Evolutionary conservation across 164 flowering plant species (phyloP).

Genomic region (Protea cynaroides): DNA sequence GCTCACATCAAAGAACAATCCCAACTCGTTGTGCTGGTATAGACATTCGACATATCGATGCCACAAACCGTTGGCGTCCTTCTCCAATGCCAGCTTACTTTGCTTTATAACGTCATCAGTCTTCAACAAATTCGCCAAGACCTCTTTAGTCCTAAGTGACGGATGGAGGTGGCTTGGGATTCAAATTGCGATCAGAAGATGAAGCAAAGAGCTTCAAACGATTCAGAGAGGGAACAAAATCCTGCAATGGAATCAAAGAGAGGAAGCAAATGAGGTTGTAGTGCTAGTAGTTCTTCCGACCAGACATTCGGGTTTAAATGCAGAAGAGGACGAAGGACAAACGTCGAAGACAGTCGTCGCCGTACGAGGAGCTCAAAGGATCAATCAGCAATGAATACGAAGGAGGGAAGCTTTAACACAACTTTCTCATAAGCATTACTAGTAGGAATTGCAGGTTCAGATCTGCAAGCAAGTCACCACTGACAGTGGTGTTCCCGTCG

Average conservation of each 20-base stretch:
- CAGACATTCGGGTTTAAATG: constrained; percentile 25
- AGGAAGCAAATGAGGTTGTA: background rate
- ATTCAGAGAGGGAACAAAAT: too few relatives aligned
- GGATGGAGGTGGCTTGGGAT: constrained; percentile 16
- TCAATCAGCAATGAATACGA: too few relatives aligned
- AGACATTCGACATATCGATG: constrained; percentile 81
- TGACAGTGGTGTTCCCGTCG: too few relatives aligned
- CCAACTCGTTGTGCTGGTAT: constrained; percentile 93
- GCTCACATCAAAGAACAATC: constrained; percentile 76
- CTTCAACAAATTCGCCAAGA: constrained; percentile 26
- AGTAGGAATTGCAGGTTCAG: too few relatives aligned
- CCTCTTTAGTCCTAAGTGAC: constrained; percentile 43
- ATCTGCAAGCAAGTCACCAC: too few relatives aligned
- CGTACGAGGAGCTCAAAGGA: constrained; percentile 1
- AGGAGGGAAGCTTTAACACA: too few relatives aligned
- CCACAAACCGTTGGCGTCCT: constrained; percentile 64
- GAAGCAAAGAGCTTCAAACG: constrained; percentile 5
- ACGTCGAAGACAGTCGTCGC: constrained; percentile 55
- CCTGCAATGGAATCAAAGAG: constrained; percentile 1
- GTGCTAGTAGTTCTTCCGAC: background rate
- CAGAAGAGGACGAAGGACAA: constrained; percentile 35
- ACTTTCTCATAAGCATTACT: too few relatives aligned
- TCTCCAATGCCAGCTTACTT: constrained; percentile 38
- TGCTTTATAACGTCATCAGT: constrained; percentile 6
- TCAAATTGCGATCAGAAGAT: constrained; percentile 13